Evolutionary conservation across 768 basidiomycete genomes (phyloP).

Genomic region (Kwoniella bestiolae): DNA sequence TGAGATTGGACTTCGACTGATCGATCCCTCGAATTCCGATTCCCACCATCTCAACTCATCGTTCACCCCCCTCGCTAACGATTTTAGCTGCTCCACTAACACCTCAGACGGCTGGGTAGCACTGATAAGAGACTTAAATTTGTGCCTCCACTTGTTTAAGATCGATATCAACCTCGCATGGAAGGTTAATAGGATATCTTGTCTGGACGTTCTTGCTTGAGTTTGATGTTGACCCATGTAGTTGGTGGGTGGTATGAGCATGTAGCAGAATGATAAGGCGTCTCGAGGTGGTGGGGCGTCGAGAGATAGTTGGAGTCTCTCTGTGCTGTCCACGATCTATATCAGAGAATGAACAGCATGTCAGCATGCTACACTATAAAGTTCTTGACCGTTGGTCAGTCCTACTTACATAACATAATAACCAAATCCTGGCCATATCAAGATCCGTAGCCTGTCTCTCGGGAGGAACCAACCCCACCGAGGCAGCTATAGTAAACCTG

Average conservation of each 20-base stretch:
- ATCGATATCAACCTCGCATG: constrained; percentile 16
- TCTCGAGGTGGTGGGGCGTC: constrained; percentile 18
- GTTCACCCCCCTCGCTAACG: constrained; percentile 17
- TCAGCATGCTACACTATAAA: no score
- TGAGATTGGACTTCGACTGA: background rate
- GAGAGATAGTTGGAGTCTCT: constrained; percentile 15
- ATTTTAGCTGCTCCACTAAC: background rate
- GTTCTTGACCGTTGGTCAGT: no score
- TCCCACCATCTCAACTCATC: constrained; percentile 24
- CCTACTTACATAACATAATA: constrained; percentile 44
- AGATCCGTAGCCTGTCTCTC: constrained; percentile 29
- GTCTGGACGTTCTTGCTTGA: background rate
- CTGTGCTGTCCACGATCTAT: constrained; percentile 32
- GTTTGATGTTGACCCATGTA: background rate
- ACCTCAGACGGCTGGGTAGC: constrained; percentile 4
- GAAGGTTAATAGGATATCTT: constrained; percentile 20
- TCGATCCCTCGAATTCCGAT: constrained; percentile 11
- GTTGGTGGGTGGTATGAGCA: constrained; percentile 17
- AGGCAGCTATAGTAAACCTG: constrained; percentile 24
- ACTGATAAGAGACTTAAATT: background rate
- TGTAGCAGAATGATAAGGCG: constrained; percentile 15
- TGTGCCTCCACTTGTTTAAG: constrained; percentile 10
- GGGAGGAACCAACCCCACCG: constrained; percentile 25
- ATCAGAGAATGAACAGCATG: background rate
- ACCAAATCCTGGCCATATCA: constrained; percentile 44